Conservation (phyloP, 2,329 filamentous ascomycete species). For the Pyricularia grisea region DNA sequence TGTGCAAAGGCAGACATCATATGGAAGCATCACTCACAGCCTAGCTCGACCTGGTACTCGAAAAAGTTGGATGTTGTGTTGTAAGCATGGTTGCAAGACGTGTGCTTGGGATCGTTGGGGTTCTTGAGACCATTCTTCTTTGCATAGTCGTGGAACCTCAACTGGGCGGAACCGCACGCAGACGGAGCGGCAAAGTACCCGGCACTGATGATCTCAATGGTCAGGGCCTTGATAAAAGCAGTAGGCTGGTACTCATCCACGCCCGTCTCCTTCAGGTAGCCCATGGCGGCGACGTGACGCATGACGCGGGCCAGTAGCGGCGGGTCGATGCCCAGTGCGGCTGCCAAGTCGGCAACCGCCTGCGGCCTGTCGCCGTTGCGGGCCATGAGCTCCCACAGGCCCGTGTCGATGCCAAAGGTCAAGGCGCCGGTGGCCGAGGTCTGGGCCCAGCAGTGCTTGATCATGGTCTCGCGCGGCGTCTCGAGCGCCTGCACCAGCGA, state of each 20-base stretch:
- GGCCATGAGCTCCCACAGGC: constrained; percentile 24
- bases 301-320: constrained; percentile 18
- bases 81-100: background rate
- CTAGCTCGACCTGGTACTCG: background rate
- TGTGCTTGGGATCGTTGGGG: background rate
- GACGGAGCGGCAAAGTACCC: constrained; percentile 16
- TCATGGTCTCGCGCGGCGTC: constrained; percentile 37
- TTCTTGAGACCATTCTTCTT: background rate
- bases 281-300: constrained; percentile 27
- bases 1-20: background rate
- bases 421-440: constrained; percentile 5
- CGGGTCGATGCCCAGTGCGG: constrained; percentile 8
- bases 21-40: constrained; percentile 1
- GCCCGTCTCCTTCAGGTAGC: constrained; percentile 25
- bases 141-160: background rate
- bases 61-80: background rate
- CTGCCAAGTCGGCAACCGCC: constrained; percentile 21
- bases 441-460: constrained; percentile 33
- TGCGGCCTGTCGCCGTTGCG: constrained; percentile 20
- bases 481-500: constrained; percentile 25
- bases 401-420: constrained; percentile 20
- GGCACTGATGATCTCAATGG: constrained; percentile 21
- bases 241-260: constrained; percentile 25
- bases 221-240: constrained; percentile 26
- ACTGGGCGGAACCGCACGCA: background rate